These are phyloP conservation scores for Euphorbia pulcherrima DNA, from an alignment of 345 rosid genomes.

Conservation along the genomic window DNA sequence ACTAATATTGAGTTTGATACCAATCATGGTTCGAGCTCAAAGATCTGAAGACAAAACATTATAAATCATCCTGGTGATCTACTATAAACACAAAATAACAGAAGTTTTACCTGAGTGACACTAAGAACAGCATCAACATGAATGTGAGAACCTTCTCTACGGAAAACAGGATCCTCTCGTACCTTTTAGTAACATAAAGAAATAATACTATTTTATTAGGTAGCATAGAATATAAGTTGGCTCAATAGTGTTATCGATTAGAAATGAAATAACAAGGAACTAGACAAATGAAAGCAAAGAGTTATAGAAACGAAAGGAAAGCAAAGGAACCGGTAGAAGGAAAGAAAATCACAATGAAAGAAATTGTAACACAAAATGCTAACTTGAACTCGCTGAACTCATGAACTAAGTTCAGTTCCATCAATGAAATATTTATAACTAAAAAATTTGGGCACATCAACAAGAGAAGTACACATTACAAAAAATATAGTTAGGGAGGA, in stretches of 20 bases:
- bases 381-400: not conserved
- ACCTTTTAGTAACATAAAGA: conserved; percentile 42
- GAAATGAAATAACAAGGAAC: not conserved
- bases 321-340: not conserved
- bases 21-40: not conserved
- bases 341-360: not conserved
- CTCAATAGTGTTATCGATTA: not conserved
- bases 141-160: conserved; percentile 85
- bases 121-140: conserved; percentile 79
- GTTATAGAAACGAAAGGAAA: not conserved
- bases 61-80: not conserved
- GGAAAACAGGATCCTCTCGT: conserved; percentile 90
- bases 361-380: not conserved
- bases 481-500: too few species aligned
- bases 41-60: not conserved
- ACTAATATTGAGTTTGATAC: not conserved
- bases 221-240: not conserved
- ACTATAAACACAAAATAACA: not conserved
- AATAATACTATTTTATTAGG: not conserved
- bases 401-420: not conserved
- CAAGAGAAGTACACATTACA: too few species aligned
- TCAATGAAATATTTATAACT: not conserved
- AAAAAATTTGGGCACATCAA: too few species aligned
- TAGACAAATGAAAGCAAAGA: not conserved
- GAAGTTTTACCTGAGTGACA: conserved; percentile 65